Evolutionary conservation across 495 filamentous ascomycete species (phyloP), one percentile per base, ranked within the genome.

Genomic region (Penicillium salamii): DNA sequence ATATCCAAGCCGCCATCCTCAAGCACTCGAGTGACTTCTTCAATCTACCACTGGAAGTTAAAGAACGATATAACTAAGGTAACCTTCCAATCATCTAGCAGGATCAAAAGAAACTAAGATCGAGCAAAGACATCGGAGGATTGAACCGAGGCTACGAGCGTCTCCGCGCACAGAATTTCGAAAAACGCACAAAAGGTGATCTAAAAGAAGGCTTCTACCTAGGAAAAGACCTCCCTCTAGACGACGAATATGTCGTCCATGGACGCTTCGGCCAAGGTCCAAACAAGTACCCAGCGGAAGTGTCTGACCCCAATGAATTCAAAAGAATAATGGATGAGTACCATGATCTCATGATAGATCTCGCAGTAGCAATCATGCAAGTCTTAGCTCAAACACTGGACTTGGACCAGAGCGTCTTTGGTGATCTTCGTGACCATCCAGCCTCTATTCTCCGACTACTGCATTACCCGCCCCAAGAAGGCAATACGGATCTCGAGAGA

Each of bases 21-120:
- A 52, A 72, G 15, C 79, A 90, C 55, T 82, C 82, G 8, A 79
- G 79, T 44, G 77, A 72, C 6, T 89, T 96, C 63, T 95, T 95
- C 63, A 78, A 85, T 50, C 78, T 95, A 41, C 84, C 87, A 19
- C 52, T 70, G 41, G 83, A 89, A 48, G 85, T 54, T 8, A 72
- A 73, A 43, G 55, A 61, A 20, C 59, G 54, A 42, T 57, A 67
- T 31, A 37, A 38, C n/a, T 53, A 51, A 49, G 52, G 59, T 59
- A 37, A 18, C 14, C 21, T 21, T 17, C n/a, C 20, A 32, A 9
- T 5, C 33, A n/a, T n/a, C 19, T 15, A n/a, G n/a, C 7, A 24
- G 12, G 5, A n/a, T 8, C n/a, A 33, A 1, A 24, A 5, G 17
- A 7, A 26, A 3, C 17, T 28, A 19, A 37, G 14, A 11, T 20